These are phyloP conservation scores for Arthrobotrys pseudoclavata DNA, from an alignment of 2,329 filamentous ascomycete species.

Conservation along the genomic window DNA sequence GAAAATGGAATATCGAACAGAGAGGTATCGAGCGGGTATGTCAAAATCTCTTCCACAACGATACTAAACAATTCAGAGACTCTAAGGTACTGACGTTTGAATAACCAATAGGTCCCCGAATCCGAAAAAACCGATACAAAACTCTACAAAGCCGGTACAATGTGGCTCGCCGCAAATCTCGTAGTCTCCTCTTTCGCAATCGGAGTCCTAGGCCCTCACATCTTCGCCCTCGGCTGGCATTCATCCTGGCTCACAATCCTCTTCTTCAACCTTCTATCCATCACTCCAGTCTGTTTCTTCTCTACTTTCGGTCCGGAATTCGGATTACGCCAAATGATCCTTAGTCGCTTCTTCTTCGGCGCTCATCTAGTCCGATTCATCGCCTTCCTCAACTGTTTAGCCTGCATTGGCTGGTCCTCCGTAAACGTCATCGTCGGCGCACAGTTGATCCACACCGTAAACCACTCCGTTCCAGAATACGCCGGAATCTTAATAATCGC, in stretches of 20 bases:
- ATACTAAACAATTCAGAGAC: background rate
- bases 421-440: slow-evolving; percentile 85
- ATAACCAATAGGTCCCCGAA: slow-evolving; percentile 68
- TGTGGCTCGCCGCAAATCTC: slow-evolving; percentile 86
- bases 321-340: slow-evolving; percentile 82
- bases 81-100: background rate
- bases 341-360: slow-evolving; percentile 83
- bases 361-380: slow-evolving; percentile 79
- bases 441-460: slow-evolving; percentile 81
- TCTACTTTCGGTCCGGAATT: slow-evolving; percentile 81
- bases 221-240: slow-evolving; percentile 79
- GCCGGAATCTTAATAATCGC: slow-evolving; percentile 83
- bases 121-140: slow-evolving; percentile 77
- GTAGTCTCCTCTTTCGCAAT: slow-evolving; percentile 82
- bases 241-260: slow-evolving; percentile 80
- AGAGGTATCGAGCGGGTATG: slow-evolving; percentile 79
- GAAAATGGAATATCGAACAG: slow-evolving; percentile 78
- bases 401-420: slow-evolving; percentile 80
- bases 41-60: background rate
- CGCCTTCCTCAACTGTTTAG: slow-evolving; percentile 78
- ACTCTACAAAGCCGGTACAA: slow-evolving; percentile 77
- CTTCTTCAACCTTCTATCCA: slow-evolving; percentile 82
- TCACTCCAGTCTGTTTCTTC: slow-evolving; percentile 80
- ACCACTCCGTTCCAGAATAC: slow-evolving; percentile 76
- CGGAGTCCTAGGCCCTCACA: slow-evolving; percentile 76